Evolutionary conservation across 805 yeast genomes (phyloP).

Genomic region (Candida michaelii): DNA sequence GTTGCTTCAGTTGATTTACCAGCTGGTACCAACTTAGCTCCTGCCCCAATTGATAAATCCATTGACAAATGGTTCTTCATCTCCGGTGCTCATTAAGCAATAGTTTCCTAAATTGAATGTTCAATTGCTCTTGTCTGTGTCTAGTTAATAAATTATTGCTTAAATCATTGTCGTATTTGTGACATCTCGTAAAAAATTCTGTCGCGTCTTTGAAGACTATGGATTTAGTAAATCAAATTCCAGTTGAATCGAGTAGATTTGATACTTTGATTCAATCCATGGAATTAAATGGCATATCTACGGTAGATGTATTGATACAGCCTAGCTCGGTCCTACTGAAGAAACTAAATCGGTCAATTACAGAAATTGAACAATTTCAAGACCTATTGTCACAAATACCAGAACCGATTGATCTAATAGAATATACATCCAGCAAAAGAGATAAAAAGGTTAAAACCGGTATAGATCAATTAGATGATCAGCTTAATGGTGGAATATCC

Average conservation of each 20-base stretch:
- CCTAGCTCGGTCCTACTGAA: constrained; percentile 17
- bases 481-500: constrained; percentile 32
- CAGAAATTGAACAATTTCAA: constrained; percentile 24
- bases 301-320: constrained; percentile 24
- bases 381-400: constrained; percentile 7
- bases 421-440: not conserved
- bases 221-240: constrained; percentile 6
- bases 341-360: constrained; percentile 23
- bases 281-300: constrained; percentile 25
- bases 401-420: constrained; percentile 3
- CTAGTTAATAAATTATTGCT: not conserved
- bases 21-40: constrained; percentile 66
- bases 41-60: constrained; percentile 95
- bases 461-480: constrained; percentile 22
- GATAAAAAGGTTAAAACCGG: constrained; percentile 23
- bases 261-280: constrained; percentile 18
- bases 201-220: constrained; percentile 6
- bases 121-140: not conserved
- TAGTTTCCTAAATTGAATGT: too few species aligned
- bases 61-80: constrained; percentile 99
- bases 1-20: constrained; percentile 55
- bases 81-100: constrained; percentile 62
- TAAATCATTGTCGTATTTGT: not conserved
- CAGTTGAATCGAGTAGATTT: constrained; percentile 11
- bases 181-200: not conserved